Percentiles rank a stretch among this genome's conserved stretches.
These are phyloP conservation scores for Erysiphe pulchra DNA, from an alignment of 2,329 filamentous ascomycete genomes.

Conservation along the genomic window DNA sequence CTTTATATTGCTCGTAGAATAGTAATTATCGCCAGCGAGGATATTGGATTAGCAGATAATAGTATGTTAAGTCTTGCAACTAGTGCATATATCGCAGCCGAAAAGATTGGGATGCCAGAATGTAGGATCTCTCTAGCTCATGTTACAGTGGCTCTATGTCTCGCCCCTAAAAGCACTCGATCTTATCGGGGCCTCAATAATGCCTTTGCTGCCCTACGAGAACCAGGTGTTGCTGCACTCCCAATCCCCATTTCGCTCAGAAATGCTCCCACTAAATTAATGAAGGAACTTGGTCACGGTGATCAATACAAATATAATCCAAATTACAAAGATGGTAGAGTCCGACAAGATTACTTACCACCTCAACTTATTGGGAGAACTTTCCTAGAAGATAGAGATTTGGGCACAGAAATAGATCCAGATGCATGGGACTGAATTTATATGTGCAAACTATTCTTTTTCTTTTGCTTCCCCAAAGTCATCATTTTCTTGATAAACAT, in stretches of 20 bases:
- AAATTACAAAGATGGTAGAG: constrained; percentile 57
- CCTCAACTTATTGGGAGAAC: constrained; percentile 39
- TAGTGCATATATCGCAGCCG: constrained; percentile 60
- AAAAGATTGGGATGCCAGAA: constrained; percentile 89
- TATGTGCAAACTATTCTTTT: too few species aligned
- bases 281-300: constrained; percentile 82
- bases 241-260: constrained; percentile 70
- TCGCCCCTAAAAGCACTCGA: constrained; percentile 67
- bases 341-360: constrained; percentile 78
- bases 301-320: constrained; percentile 93
- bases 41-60: constrained; percentile 77
- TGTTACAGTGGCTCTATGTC: constrained; percentile 52
- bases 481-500: too few species aligned
- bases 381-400: constrained; percentile 58
- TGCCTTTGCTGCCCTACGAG: constrained; percentile 50
- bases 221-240: constrained; percentile 59
- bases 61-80: constrained; percentile 62
- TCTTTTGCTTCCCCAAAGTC: too few species aligned
- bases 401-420: constrained; percentile 56
- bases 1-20: constrained; percentile 79
- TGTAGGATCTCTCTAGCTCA: constrained; percentile 81
- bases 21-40: constrained; percentile 84
- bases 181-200: constrained; percentile 64
- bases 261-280: constrained; percentile 75
- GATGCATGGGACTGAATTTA: constrained; percentile 1